These are phyloP conservation scores for Xylariaceae sp. DNA, from an alignment of 2,329 filamentous ascomycete species.

Conservation along the genomic window DNA sequence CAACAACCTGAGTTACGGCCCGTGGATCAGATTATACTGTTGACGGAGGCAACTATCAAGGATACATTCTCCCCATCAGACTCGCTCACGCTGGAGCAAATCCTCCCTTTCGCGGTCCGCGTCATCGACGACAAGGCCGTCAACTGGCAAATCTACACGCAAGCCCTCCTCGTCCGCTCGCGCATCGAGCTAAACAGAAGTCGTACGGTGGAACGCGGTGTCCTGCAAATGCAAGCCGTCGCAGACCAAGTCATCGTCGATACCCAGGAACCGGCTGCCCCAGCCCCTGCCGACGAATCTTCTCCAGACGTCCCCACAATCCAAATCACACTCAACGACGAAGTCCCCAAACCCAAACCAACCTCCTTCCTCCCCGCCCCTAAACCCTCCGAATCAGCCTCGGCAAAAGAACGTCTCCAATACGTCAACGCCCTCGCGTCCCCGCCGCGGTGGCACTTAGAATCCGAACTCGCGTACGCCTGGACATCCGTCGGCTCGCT, in stretches of 20 bases:
- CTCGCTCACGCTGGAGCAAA: slow-evolving; percentile 86
- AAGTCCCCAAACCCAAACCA: slow-evolving; percentile 39
- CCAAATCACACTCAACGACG: slow-evolving; percentile 37
- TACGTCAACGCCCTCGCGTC: slow-evolving; percentile 82
- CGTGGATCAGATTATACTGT: slow-evolving; percentile 82
- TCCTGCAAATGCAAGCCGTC: slow-evolving; percentile 88
- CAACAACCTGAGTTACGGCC: slow-evolving; percentile 76
- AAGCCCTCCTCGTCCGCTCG: slow-evolving; percentile 82
- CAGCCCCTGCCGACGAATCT: slow-evolving; percentile 26
- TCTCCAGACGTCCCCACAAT: slow-evolving; percentile 40
- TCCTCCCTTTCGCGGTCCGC: slow-evolving; percentile 81
- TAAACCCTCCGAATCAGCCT: slow-evolving; percentile 71
- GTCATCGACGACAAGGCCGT: slow-evolving; percentile 84
- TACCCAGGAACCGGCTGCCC: slow-evolving; percentile 39
- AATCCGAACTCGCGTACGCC: slow-evolving; percentile 85
- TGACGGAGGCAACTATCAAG: slow-evolving; percentile 82
- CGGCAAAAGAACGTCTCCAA: slow-evolving; percentile 66
- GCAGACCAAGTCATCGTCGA: slow-evolving; percentile 94
- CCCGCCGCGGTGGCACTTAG: slow-evolving; percentile 87
- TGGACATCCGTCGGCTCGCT: slow-evolving; percentile 88
- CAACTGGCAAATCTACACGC: slow-evolving; percentile 98
- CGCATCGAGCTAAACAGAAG: slow-evolving; percentile 84
- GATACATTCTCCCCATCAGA: slow-evolving; percentile 81
- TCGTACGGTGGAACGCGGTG: slow-evolving; percentile 79
- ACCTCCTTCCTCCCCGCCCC: slow-evolving; percentile 77